Evolutionary conservation across 805 yeast species (phyloP).

Genomic region (Zygosaccharomyces siamensis): DNA sequence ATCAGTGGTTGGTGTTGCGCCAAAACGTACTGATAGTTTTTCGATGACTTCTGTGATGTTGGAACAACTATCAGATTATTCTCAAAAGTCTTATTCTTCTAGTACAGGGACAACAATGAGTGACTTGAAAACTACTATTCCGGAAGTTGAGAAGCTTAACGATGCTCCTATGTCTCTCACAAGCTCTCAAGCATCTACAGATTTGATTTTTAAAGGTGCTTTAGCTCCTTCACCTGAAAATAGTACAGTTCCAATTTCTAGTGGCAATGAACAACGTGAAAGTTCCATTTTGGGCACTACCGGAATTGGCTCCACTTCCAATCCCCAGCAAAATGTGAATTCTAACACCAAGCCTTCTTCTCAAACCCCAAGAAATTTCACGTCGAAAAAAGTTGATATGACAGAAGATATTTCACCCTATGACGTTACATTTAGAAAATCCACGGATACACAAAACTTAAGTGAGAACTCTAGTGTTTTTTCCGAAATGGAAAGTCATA

Average conservation of each 20-base stretch:
- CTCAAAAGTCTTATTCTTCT: no score
- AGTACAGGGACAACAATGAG: no score
- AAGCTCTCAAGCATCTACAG: neutral
- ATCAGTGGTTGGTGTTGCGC: neutral
- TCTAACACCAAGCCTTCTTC: neutral
- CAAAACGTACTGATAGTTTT: neutral
- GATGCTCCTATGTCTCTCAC: neutral
- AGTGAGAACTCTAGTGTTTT: neutral
- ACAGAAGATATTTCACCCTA: neutral
- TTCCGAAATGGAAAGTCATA: neutral
- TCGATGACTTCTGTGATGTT: neutral
- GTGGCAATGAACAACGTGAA: neutral
- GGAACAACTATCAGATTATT: no score
- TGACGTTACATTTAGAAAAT: neutral
- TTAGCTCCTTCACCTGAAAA: neutral
- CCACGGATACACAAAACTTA: neutral
- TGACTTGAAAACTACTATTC: neutral
- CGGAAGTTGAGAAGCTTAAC: neutral
- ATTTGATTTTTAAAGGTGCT: neutral
- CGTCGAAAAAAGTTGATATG: neutral
- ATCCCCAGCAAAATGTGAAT: neutral
- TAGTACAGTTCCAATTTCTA: neutral
- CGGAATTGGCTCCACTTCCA: neutral
- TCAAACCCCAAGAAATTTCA: neutral
- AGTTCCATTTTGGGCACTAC: slow-evolving; percentile 1